These are phyloP conservation scores for Citrus unshiu DNA, from an alignment of 345 rosid genomes.

Conservation along the genomic window DNA sequence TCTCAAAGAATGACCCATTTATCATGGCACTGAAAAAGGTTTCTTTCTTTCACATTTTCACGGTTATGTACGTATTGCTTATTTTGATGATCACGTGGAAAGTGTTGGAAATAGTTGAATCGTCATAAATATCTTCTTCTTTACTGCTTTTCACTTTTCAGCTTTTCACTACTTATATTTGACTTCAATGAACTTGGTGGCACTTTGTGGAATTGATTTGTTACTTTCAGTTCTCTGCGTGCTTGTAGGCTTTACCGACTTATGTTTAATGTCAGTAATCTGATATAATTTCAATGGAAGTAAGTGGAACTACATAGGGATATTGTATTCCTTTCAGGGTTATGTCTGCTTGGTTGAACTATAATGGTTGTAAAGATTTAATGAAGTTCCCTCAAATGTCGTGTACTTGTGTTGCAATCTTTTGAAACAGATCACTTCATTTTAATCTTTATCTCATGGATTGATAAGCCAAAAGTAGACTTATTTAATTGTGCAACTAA, in stretches of 20 bases:
- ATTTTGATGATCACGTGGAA: not conserved
- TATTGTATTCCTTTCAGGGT: not conserved
- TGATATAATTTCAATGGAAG: not conserved
- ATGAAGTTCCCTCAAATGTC: not conserved
- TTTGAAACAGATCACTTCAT: not conserved
- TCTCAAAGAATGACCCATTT: conserved; percentile 83
- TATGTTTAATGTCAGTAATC: not conserved
- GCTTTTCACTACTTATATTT: not conserved
- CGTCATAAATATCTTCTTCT: not conserved
- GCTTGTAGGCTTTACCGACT: no score
- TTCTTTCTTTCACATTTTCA: conserved; percentile 2
- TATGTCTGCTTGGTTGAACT: not conserved
- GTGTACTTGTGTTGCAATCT: not conserved
- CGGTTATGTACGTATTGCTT: not conserved
- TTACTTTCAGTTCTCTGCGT: not conserved
- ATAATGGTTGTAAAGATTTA: not conserved
- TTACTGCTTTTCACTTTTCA: not conserved
- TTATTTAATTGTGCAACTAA: not conserved
- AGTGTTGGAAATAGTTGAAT: not conserved
- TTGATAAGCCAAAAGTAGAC: not conserved
- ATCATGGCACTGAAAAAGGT: conserved; percentile 84
- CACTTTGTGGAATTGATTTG: not conserved
- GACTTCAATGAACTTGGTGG: not conserved
- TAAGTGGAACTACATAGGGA: not conserved
- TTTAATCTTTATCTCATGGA: not conserved